Conservation (phyloP, 1,284 basidiomycete species). For the Schizophyllum amplum region DNA sequence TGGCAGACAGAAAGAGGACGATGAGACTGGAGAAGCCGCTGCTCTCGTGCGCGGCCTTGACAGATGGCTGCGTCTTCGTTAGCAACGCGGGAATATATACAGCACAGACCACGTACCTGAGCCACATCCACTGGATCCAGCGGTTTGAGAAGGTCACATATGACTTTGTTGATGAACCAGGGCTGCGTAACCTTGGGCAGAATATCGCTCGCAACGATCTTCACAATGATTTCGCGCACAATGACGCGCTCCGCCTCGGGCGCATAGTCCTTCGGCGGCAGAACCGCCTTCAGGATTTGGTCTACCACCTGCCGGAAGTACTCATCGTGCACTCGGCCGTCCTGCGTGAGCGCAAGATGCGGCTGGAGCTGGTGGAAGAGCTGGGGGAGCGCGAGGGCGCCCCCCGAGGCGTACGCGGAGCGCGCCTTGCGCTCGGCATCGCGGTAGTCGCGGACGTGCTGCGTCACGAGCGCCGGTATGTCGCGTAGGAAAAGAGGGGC, state of each 20-base stretch:
- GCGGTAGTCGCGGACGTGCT: constrained; percentile 71
- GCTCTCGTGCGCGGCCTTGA: constrained; percentile 16
- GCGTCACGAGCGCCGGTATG: constrained; percentile 54
- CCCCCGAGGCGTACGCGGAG: constrained; percentile 61
- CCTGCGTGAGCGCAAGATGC: constrained; percentile 64
- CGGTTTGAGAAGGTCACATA: constrained; percentile 53
- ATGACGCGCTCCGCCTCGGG: constrained; percentile 68
- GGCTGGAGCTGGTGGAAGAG: constrained; percentile 74
- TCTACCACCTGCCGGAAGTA: constrained; percentile 75
- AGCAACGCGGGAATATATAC: no score
- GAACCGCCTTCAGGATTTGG: constrained; percentile 53
- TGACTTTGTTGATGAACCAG: constrained; percentile 69
- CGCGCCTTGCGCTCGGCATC: constrained; percentile 50
- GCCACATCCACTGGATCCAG: constrained; percentile 23
- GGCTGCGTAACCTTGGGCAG: constrained; percentile 67
- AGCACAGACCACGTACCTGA: constrained; percentile 23
- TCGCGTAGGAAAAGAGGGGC: constrained; percentile 50
- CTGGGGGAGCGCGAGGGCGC: constrained; percentile 47
- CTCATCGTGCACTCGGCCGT: constrained; percentile 58
- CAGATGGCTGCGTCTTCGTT: no score
- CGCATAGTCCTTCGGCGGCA: constrained; percentile 63
- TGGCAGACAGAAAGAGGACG: constrained; percentile 59
- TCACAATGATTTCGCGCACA: constrained; percentile 69
- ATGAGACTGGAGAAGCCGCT: constrained; percentile 40
- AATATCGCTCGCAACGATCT: constrained; percentile 57